Base-by-base conservation (phyloP, 2,329 filamentous ascomycete species). In the Nannizzia gypsea region DNA sequence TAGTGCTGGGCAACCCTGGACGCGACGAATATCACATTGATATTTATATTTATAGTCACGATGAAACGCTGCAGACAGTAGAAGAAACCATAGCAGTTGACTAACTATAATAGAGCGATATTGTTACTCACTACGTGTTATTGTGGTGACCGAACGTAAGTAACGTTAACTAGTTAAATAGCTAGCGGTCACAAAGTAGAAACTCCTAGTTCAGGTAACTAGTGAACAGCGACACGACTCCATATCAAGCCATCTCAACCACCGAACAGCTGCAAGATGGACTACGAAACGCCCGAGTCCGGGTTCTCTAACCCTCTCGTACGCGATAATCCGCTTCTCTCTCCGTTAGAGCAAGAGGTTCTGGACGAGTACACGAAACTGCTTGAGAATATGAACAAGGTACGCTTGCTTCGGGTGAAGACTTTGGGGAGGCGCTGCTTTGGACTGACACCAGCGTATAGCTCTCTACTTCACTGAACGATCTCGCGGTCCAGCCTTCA, bases 361-460 rank as follows among this genome's bases (percentile, higher is more conserved):
- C 79, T 99, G 0, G 90, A 97, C 63, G 93, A 99, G 74, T 99
- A 99, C 70, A 85, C 92, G 66, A 81, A 87, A 13, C 76, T 99
- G 34, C 83, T 92, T 0, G 86, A 87, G 66, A 99, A 97, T 70
- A 86, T 99, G 81, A 95, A 95, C 69, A 87, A 87, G 76, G 93
- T 92, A 74, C 11, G 40, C 4, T 3, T 13, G 31, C 31, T 36
- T 3, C 8, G 9, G 9, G 31, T 36, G 9, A 36, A 2, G 3
- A 9, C 26, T 46, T n/a, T 8, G 38, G 15, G 13, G 13, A 31
- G 1, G 8, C 5, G 22, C 8, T n/a, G 20, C 20, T 6, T 17
- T 56, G 36, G 46, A 22, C 56, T 58, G 24, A 34, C 17, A 11
- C 22, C 22, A 15, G 22, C 15, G 6, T 42, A 11, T 34, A 74